Percentiles rank a stretch among this genome's conserved stretches.
Evolutionary conservation across 768 basidiomycete genomes (phyloP).

Genomic region (Coprinopsis cinerea): DNA sequence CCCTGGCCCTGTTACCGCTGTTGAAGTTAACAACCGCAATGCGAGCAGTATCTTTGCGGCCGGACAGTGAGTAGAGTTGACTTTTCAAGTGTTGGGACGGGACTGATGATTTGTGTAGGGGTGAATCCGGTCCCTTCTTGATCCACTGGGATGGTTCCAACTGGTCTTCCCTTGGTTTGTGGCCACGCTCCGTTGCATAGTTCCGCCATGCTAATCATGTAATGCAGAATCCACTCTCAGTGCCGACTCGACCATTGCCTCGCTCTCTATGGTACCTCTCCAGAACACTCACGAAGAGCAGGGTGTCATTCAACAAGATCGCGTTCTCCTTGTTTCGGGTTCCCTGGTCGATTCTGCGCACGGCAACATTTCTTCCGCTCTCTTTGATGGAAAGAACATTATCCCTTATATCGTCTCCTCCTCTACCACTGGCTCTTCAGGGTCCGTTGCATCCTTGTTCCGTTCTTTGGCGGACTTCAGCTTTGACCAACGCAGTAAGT

Average conservation of each 20-base stretch:
- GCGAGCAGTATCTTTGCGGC: conserved; percentile 84
- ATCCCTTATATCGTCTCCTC: conserved; percentile 79
- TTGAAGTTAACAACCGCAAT: conserved; percentile 80
- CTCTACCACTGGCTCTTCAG: conserved; percentile 58
- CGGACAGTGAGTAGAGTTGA: conserved; percentile 57
- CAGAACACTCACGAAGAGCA: conserved; percentile 67
- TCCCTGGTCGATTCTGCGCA: conserved; percentile 58
- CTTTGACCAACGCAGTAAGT: conserved; percentile 66
- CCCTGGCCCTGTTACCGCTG: conserved; percentile 86
- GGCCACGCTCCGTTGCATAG: neutral
- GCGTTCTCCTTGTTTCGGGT: conserved; percentile 89
- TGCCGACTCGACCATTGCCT: conserved; percentile 61
- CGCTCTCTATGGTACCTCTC: conserved; percentile 87
- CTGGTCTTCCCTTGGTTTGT: conserved; percentile 67
- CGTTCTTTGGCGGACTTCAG: conserved; percentile 74
- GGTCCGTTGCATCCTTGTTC: conserved; percentile 74
- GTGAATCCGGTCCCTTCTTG: conserved; percentile 66
- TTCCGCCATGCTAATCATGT: conserved; percentile 2
- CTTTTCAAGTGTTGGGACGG: neutral
- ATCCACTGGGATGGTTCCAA: conserved; percentile 77
- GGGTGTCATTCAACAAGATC: conserved; percentile 71
- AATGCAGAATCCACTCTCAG: conserved; percentile 49
- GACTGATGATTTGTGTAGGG: conserved; percentile 25
- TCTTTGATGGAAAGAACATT: conserved; percentile 81
- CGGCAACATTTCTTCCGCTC: conserved; percentile 76